Evolutionary conservation across 2,329 filamentous ascomycete genomes (phyloP), one percentile per base, ranked within the genome.

Genomic region (Nemania serpens): DNA sequence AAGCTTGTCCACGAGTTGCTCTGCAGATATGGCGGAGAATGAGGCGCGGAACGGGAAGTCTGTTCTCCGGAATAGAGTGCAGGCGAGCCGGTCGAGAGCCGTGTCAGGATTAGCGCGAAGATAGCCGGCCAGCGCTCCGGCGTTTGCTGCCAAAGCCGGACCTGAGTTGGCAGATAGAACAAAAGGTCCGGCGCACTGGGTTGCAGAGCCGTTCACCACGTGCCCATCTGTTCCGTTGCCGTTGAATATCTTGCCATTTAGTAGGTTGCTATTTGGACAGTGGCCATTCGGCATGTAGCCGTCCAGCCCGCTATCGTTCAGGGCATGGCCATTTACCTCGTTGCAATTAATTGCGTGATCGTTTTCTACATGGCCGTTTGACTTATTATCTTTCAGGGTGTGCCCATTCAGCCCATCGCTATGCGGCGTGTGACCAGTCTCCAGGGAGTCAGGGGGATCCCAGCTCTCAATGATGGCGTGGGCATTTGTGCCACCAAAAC

Each of bases 401-500:
- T n/a, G n/a, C n/a, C n/a, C n/a, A n/a, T n/a, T n/a, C n/a, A n/a
- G n/a, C n/a, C n/a, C n/a, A n/a, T n/a, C n/a, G n/a, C n/a, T n/a
- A n/a, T n/a, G n/a, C 34, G 12, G 34, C 34, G 34, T 6, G 12
- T 45, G 12, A 13, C 29, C 37, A 3, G n/a, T 53, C 11, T 9
- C 33, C n/a, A 25, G 17, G 12, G 46, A 18, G 33, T 7, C 13
- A 12, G 17, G 18, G 11, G 22, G 25, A 5, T 59, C 36, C 42
- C 50, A 59, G 17, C 45, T 55, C 20, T 46, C 43, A 5, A 48
- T 34, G 4, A 57, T 58, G 10, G 39, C 47, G 12, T 47, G 55
- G 10, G 55, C 39, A 52, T 58, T 52, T 4, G 12, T 42, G 18
- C 58, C 58, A 29, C 58, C 58, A n/a, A 61, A 61, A 7, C 59